Evolutionary conservation across 257 asterid genomes (phyloP).

Genomic region (Vinca minor): DNA sequence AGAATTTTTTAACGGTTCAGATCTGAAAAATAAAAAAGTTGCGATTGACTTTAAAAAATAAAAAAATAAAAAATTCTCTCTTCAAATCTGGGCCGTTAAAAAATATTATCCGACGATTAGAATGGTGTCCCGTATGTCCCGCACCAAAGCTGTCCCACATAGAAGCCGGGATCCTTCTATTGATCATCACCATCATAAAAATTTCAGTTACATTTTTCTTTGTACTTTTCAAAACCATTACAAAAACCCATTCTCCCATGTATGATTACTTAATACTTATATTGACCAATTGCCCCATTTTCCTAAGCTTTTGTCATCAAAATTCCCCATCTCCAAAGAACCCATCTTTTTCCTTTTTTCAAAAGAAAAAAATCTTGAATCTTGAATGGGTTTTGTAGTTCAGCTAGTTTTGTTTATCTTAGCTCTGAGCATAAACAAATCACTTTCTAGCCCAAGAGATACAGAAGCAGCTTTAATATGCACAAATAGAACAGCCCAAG

Average conservation of each 20-base stretch:
- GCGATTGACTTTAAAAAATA: too few relatives aligned
- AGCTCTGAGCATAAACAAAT: constrained; percentile 9
- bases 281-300: not conserved
- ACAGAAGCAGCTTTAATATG: constrained; percentile 46
- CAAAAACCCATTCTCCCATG: not conserved
- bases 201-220: too few relatives aligned
- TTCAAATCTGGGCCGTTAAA: too few relatives aligned
- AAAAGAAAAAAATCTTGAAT: not conserved
- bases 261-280: not conserved
- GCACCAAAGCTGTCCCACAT: too few relatives aligned
- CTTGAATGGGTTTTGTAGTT: not conserved
- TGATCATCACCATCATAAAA: too few relatives aligned
- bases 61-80: too few relatives aligned
- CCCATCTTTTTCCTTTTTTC: not conserved
- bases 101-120: too few relatives aligned
- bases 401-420: constrained; percentile 12
- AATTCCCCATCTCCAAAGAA: not conserved
- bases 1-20: too few relatives aligned
- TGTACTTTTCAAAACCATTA: not conserved
- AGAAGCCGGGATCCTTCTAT: too few relatives aligned
- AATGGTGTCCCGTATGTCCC: too few relatives aligned
- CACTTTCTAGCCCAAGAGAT: constrained; percentile 42
- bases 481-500: constrained; percentile 35
- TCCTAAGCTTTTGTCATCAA: not conserved
- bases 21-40: too few relatives aligned